phyloP scores from a whole-genome alignment of 495 filamentous ascomycete genomes.

The Penicillium steckii region DNA sequence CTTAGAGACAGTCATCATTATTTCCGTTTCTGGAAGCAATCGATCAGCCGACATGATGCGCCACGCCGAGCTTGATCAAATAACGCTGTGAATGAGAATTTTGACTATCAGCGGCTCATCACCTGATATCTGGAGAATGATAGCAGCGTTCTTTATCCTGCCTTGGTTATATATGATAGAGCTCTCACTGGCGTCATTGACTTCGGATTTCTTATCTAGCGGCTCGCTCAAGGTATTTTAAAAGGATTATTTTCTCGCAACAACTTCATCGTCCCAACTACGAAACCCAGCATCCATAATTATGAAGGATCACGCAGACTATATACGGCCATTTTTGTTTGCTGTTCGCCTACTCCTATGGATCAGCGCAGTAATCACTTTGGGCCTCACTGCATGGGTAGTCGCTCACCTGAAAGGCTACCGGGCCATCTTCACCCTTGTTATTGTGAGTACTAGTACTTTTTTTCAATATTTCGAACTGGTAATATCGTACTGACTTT shows the following conservation, averaged over 20 bases:
- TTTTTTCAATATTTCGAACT: neutral
- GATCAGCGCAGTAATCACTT: conserved; percentile 13
- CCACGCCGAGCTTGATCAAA: neutral
- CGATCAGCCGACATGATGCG: neutral
- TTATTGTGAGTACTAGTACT: conserved; percentile 10
- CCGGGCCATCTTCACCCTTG: conserved; percentile 12
- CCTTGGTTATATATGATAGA: neutral
- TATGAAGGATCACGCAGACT: neutral
- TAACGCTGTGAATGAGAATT: neutral
- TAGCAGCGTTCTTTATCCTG: neutral
- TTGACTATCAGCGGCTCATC: neutral
- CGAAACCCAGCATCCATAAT: neutral
- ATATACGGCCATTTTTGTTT: conserved; percentile 11
- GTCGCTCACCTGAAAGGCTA: conserved; percentile 14
- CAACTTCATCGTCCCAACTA: neutral
- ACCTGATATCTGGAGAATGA: neutral
- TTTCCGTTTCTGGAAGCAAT: neutral
- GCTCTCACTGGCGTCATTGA: neutral
- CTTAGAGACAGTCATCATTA: neutral
- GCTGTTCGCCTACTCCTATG: conserved; percentile 10
- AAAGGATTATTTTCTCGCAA: neutral
- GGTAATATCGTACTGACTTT: neutral
- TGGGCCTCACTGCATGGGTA: conserved; percentile 18
- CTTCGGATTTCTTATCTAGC: neutral
- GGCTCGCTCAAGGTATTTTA: too few species aligned